Base-by-base conservation (phyloP, 768 basidiomycete species). In the Guyanaporus albipodus region DNA sequence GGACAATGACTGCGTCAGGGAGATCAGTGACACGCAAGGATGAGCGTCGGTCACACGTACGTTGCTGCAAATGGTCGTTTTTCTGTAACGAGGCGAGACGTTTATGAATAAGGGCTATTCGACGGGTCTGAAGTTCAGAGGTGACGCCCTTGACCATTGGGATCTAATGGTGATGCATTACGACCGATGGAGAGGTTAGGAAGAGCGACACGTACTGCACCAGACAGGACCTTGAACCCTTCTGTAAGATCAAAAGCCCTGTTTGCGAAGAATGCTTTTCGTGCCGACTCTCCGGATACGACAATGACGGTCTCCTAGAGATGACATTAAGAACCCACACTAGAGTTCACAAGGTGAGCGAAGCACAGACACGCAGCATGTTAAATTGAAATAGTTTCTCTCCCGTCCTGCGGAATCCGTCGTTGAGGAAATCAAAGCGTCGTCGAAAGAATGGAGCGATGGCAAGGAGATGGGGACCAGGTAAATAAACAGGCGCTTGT, bases 161-260 rank as follows among this genome's bases (percentile, higher is more conserved):
- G 52, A 90, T 82, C 86, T 88, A 52, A 27, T 44, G 48, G 36
- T 44, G 23, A 46, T 44, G 40, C 14, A 7, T 51, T 55, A 54
- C 38, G 49, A 50, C 58, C 38, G 23, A 48, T 38, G 46, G 49
- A 29, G 49, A 42, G 46, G 42, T 48, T 31, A 42, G 8, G 22
- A 24, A 42, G 42, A 21, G 17, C 23, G 18, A 27, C 17, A 78
- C 83, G 54, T 62, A 88, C 87, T 45, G 83, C 85, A 41, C 86
- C 87, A 40, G 84, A 85, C 50, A 90, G 74, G 58, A 86, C 77
- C 58, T 81, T 85, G 73, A 87, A 89, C 6, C 85, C 87, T 70
- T 87, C 85, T 33, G 80, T 82, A 41, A 90, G 75, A 64, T 88
- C 85, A 52, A 90, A 77, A 18, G 77, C 77, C 65, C 79, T 81